Evolutionary conservation across 2,329 filamentous ascomycete genomes (phyloP).

Genomic region (Trematosphaeria pertusa): DNA sequence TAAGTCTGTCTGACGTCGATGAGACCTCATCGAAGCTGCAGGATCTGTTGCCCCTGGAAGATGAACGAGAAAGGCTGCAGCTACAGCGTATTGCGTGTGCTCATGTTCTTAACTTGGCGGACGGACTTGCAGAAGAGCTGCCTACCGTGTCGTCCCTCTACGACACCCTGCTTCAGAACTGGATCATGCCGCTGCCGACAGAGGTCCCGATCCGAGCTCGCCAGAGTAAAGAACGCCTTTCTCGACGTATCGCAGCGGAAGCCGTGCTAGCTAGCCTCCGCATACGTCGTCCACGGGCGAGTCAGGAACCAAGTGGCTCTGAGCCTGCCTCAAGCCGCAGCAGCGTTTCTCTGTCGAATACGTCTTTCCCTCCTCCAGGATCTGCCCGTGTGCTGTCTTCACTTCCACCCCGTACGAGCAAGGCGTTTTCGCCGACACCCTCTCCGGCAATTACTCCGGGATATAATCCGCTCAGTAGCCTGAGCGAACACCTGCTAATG

Average conservation of each 20-base stretch:
- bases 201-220: slow-evolving; percentile 32
- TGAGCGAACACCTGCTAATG: slow-evolving; percentile 48
- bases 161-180: slow-evolving; percentile 39
- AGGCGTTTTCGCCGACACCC: slow-evolving; percentile 4
- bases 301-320: slow-evolving; percentile 14
- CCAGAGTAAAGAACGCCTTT: slow-evolving; percentile 38
- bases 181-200: slow-evolving; percentile 38
- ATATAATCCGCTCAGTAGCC: too few relatives aligned
- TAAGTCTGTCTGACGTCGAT: slow-evolving; percentile 40
- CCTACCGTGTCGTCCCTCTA: slow-evolving; percentile 35
- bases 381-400: slow-evolving; percentile 10
- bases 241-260: slow-evolving; percentile 46
- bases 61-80: slow-evolving; percentile 5
- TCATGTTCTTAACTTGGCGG: slow-evolving; percentile 18
- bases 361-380: slow-evolving; percentile 16
- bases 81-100: slow-evolving; percentile 26
- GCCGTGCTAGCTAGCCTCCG: slow-evolving; percentile 44
- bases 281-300: slow-evolving; percentile 15
- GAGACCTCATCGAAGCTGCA: slow-evolving; percentile 32
- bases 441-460: not conserved
- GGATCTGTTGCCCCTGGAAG: slow-evolving; percentile 18
- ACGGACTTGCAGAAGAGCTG: slow-evolving; percentile 7
- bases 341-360: slow-evolving; percentile 24
- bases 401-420: slow-evolving; percentile 18
- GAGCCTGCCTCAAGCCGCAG: slow-evolving; percentile 12